Conservation (phyloP, 2,329 filamentous ascomycete genomes). For the Chrysoporthe cubensis region DNA sequence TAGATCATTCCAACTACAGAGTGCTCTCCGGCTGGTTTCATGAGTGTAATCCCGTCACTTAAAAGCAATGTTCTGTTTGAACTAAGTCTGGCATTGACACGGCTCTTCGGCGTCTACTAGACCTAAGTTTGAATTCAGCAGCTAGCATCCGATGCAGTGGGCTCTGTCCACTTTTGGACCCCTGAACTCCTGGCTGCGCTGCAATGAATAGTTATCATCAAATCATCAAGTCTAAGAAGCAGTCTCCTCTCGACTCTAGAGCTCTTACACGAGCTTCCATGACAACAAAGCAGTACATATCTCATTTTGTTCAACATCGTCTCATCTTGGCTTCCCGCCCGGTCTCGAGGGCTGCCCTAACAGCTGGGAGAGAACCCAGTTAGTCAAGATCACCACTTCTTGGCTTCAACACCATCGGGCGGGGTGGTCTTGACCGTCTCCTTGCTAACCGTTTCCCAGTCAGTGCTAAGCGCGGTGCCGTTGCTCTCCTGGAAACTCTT, state of each 20-base stretch:
- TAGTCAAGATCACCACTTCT: conserved; percentile 59
- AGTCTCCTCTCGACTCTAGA: background rate
- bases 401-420: conserved; percentile 77
- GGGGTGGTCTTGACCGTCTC: conserved; percentile 73
- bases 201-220: background rate
- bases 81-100: no score
- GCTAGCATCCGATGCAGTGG: background rate
- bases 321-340: background rate
- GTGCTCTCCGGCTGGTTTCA: background rate
- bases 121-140: background rate
- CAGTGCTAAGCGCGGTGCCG: conserved; percentile 88
- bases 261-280: conserved; percentile 25
- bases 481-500: conserved; percentile 96
- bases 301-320: background rate
- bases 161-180: background rate
- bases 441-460: conserved; percentile 81
- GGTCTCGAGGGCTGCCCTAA: no score
- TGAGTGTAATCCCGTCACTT: background rate
- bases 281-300: background rate
- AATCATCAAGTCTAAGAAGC: background rate
- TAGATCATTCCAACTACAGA: background rate
- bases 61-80: background rate
- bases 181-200: conserved; percentile 24
- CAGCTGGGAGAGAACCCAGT: background rate
- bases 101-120: background rate